Base-by-base conservation (phyloP, 495 filamentous ascomycete genomes). In the Aspergillus ellipticus region DNA sequence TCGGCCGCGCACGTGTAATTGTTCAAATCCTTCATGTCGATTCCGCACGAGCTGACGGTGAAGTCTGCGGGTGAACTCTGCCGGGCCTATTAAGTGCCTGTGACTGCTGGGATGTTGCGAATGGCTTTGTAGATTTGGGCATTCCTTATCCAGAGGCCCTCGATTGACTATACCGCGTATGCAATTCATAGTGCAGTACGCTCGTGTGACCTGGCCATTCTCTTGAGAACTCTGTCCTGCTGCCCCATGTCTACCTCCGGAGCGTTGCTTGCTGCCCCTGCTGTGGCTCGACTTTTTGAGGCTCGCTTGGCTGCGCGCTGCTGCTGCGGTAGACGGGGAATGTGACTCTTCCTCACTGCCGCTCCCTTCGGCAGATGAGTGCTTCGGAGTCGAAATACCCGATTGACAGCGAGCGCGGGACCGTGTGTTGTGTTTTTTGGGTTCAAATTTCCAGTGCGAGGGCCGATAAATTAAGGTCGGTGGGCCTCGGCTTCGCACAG, bases 381-480 rank as follows among this genome's bases (percentile, higher is more conserved):
- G 22, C 26, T 52, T 52, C 46, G 60, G 69, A 52, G 7, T 85
- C 89, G 62, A 92, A 87, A 31, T 11, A 35, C 29, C 47, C 57
- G 57, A 55, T 45, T 65, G n/a, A 49, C 59, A 66, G 29, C 58
- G 57, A 59, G 61, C 54, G 21, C 60, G 61, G 39, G 64, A 66
- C 6, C 59, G 60, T 52, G 56, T 69, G 22, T 69, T 66, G 55
- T 69, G 57, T 43, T 28, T 58, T 47, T 69, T 69, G 42, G 6
- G 59, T 19, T 54, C 53, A 55, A 0, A 41, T 61, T 69, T 69
- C 63, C 49, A 63, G 56, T 63, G 48, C 26, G 61, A 69, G 11
- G 59, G 66, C 26, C 59, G 61, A 64, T 69, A 66, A 63, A 63
- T 69, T 13, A 60, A 68, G 53, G 60, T 15, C 29, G 4, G 53